Evolutionary conservation across 306 rosid genomes (phyloP).

Genomic region (Medicago arabica): DNA sequence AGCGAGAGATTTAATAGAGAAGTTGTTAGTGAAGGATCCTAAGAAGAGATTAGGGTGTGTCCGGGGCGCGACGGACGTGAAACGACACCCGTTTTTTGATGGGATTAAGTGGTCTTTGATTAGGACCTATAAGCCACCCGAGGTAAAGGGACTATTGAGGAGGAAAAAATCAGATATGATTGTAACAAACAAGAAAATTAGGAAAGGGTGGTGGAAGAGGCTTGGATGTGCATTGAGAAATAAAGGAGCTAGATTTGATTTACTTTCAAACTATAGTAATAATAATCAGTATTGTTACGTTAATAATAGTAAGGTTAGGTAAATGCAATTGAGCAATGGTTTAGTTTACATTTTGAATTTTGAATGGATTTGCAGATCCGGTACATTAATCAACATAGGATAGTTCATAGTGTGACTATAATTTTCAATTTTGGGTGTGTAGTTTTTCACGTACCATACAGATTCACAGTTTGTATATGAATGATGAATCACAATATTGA

Average conservation of each 20-base stretch:
- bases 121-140: constrained; percentile 67
- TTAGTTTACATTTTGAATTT: constrained; percentile 4
- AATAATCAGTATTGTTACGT: constrained; percentile 54
- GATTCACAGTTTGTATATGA: constrained; percentile 32
- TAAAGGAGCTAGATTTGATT: constrained; percentile 39
- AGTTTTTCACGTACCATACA: constrained; percentile 33
- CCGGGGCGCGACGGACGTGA: constrained; percentile 79
- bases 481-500: constrained; percentile 23
- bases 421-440: constrained; percentile 45
- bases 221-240: constrained; percentile 44
- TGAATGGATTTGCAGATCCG: constrained; percentile 15
- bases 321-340: background rate
- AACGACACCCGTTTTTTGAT: constrained; percentile 75
- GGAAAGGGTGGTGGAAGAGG: constrained; percentile 64
- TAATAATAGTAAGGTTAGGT: constrained; percentile 33
- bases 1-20: constrained; percentile 71
- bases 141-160: constrained; percentile 57
- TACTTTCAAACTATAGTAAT: constrained; percentile 42
- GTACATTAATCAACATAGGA: constrained; percentile 18
- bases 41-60: constrained; percentile 64
- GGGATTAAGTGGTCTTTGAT: constrained; percentile 96
- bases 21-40: constrained; percentile 72
- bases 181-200: constrained; percentile 40
- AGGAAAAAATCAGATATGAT: constrained; percentile 49
- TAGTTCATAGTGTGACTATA: constrained; percentile 13